Percentiles rank a stretch among this genome's conserved stretches.
Evolutionary conservation across 345 rosid species (phyloP).

Genomic region (Populus euphratica): DNA sequence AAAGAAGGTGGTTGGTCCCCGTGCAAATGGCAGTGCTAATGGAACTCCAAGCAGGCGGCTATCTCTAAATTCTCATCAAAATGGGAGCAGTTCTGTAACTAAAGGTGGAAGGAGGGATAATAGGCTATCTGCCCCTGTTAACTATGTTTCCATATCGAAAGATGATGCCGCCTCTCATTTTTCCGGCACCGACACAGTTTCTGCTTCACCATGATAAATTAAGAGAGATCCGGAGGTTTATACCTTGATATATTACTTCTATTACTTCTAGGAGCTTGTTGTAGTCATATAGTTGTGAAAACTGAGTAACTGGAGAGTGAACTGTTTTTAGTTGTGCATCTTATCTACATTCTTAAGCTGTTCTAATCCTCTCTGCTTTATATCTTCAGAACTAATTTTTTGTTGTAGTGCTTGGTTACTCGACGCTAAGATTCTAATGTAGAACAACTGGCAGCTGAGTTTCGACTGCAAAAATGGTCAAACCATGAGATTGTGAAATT

Average conservation of each 20-base stretch:
- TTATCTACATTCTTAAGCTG: constrained; percentile 14
- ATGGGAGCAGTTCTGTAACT: constrained; percentile 54
- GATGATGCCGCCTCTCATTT: constrained; percentile 67
- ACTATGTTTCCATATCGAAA: constrained; percentile 61
- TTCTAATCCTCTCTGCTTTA: background rate
- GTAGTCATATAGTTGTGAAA: constrained; percentile 24
- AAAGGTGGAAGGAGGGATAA: constrained; percentile 63
- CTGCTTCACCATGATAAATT: constrained; percentile 60
- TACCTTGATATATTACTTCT: constrained; percentile 20
- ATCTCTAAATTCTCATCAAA: constrained; percentile 76
- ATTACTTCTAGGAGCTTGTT: constrained; percentile 20
- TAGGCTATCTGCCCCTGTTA: constrained; percentile 59
- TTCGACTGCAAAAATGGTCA: background rate
- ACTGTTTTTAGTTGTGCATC: constrained; percentile 24
- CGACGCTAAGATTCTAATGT: background rate
- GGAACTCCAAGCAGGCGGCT: constrained; percentile 79
- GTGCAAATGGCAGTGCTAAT: constrained; percentile 63
- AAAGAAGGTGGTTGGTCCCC: constrained; percentile 75
- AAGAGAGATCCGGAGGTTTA: constrained; percentile 24
- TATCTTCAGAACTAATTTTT: background rate
- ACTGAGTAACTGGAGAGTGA: constrained; percentile 20
- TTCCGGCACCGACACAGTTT: constrained; percentile 58
- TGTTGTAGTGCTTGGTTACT: background rate
- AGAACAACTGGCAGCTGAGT: background rate
- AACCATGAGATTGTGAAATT: background rate